Percentiles rank a stretch among this genome's conserved stretches.
These are phyloP conservation scores for Aspergillus fischeri DNA, from an alignment of 2,329 filamentous ascomycete species.

Conservation along the genomic window DNA sequence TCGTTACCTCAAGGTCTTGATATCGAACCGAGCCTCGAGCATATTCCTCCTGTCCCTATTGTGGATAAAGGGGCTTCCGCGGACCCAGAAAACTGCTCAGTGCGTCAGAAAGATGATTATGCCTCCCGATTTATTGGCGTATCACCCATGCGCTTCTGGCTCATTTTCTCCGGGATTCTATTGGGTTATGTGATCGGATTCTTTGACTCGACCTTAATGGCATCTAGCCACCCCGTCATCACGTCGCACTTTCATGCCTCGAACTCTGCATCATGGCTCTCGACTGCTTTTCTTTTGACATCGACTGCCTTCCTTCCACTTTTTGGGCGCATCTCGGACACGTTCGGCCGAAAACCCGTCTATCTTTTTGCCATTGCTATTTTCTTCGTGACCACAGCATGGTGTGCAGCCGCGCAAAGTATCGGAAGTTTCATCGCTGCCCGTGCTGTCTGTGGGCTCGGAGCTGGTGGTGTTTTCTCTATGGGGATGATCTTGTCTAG, in stretches of 20 bases:
- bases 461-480: constrained; percentile 67
- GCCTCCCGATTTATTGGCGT: constrained; percentile 36
- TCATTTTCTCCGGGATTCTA: constrained; percentile 59
- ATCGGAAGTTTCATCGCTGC: constrained; percentile 70
- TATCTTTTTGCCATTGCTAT: constrained; percentile 61
- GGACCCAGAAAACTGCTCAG: constrained; percentile 5
- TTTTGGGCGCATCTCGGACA: constrained; percentile 69
- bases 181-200: constrained; percentile 54
- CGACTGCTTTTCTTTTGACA: constrained; percentile 72
- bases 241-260: constrained; percentile 74
- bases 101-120: constrained; percentile 18
- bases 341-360: constrained; percentile 64
- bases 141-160: constrained; percentile 52
- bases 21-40: constrained; percentile 24
- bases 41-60: constrained; percentile 13
- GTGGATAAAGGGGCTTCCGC: constrained; percentile 6
- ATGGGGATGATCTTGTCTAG: constrained; percentile 60
- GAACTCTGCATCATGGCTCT: constrained; percentile 78
- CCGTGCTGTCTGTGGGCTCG: constrained; percentile 66
- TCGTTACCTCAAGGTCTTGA: constrained; percentile 26
- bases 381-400: constrained; percentile 62
- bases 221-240: constrained; percentile 74
- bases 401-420: constrained; percentile 65
- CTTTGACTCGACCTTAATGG: constrained; percentile 79
- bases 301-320: constrained; percentile 73